phyloP scores from a whole-genome alignment of 164 flowering plant genomes.

The Umbilicus rupestris region DNA sequence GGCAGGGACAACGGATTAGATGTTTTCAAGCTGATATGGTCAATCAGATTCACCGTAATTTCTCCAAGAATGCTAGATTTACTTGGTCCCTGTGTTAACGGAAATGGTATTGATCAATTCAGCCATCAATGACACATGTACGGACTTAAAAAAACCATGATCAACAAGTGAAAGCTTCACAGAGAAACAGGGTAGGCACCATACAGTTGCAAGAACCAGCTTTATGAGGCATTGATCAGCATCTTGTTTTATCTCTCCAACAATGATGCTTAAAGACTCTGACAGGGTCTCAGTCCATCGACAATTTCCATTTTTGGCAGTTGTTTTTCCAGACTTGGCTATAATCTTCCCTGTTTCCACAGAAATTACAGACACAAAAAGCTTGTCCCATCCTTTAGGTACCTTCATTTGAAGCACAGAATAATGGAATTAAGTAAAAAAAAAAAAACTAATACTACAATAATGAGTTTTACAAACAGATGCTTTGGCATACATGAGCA shows the following conservation, averaged over 20 bases:
- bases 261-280: conserved; percentile 43
- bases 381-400: conserved; percentile 68
- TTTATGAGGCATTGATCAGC: conserved; percentile 28
- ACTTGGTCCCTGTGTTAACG: conserved; percentile 37
- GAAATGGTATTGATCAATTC: neutral
- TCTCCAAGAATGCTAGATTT: conserved; percentile 59
- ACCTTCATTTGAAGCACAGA: conserved; percentile 25
- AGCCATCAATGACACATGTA: neutral
- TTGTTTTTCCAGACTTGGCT: conserved; percentile 38
- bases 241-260: conserved; percentile 29
- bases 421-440: neutral
- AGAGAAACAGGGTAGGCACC: conserved; percentile 6
- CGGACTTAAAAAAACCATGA: neutral
- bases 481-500: neutral
- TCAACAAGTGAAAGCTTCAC: neutral
- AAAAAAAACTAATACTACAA: neutral
- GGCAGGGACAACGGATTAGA: conserved; percentile 38
- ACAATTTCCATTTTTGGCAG: conserved; percentile 41
- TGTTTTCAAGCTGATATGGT: conserved; percentile 24
- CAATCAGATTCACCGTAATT: conserved; percentile 32
- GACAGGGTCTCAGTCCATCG: conserved; percentile 51
- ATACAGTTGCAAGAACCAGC: conserved; percentile 45
- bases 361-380: conserved; percentile 35
- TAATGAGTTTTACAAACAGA: neutral
- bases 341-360: conserved; percentile 44